Evolutionary conservation across 352 stramenopile species (phyloP), one percentile per base, ranked within the genome.

Genomic region (Phytopythium delawarense): DNA sequence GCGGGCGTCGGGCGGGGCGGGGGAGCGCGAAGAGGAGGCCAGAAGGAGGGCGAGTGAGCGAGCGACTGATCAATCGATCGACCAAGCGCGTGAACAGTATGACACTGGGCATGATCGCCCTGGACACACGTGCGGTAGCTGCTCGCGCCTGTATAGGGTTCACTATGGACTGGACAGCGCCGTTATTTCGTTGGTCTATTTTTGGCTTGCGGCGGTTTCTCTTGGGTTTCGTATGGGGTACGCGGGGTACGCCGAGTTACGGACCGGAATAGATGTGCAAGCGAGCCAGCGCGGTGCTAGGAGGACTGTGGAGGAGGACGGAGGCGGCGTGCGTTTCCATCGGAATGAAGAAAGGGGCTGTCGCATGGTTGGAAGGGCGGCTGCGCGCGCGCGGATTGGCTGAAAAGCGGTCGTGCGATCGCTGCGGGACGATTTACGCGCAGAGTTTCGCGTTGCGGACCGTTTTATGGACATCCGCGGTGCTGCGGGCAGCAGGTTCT

Each of bases 291-390:
- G 7, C 42, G 5, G n/a, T 23, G 18, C 18, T 5, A 13, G 7
- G 20, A 5, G 20, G 15, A 49, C 28, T 32, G 28, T 23, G 18
- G n/a, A 20, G 20, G 9, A 25, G n/a, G 6, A 21, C 28, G 4
- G 28, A 32, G 5, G 28, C 28, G 28, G 28, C 28, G 16, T 25
- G 21, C 44, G 20, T 8, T 50, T 50, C 0, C 11, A 30, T 21
- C 44, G 44, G 44, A 30, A 50, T 50, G 44, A 2, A 50, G 8
- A 11, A 15, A 30, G 2, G 20, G 18, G 2, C 7, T 50, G 44
- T 50, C 44, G 44, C 44, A 50, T 30, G 44, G n/a, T 50, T 50
- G n/a, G 44, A 50, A 50, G 44, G 18, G n/a, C n/a, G 7, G n/a
- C 20, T 28, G n/a, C n/a, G 25, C 40, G 8, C n/a, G 20, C n/a